Base-by-base conservation (phyloP, 2,329 filamentous ascomycete genomes). In the Parastagonospora nodorum region DNA sequence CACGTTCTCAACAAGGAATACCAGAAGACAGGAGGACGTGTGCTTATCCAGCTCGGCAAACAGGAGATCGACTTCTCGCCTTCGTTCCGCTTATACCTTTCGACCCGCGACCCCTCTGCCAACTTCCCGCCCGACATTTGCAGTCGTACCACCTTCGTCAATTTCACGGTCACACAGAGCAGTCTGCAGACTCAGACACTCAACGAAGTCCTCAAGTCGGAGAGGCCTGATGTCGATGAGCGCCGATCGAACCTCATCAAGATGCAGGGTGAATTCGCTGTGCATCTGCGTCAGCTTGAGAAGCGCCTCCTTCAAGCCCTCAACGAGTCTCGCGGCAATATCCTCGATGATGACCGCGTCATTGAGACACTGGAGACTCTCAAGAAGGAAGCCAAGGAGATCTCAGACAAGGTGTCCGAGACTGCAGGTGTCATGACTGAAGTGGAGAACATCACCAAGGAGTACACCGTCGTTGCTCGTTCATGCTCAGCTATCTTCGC, bases 1-100 rank as follows among this genome's bases (percentile, higher is more conserved):
- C 94, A 99, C 66, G 93, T 99, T 48, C 85, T 99, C 75, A 99
- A 99, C 79, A 99, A 99, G 75, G 94, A 99, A 71, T 99, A 99
- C 75, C 95, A 99, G 76, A 95, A 92, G 79, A 99, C 95, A 27
- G 94, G 94, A 62, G 94, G 94, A 16, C 93, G 94, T 83, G 93
- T 97, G 39, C 86, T 99, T 45, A 99, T 99, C 58, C 94, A 99
- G 75, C 89, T 99, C 35, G 94, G 94, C 67, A 97, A 94, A 76
- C 95, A 99, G 75, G 92, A 99, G 76, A 99, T 99, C 60, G 94
- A 99, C 75, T 99, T 99, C 77, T 99, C 94, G 43, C 93, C 94
- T 1, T 86, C 92, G 0, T 99, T 99, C 82, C 94, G 88, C 77
- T 83, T 99, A 29, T 99, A 96, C 73, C 80, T 99, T 33, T 97